Base-by-base conservation (phyloP, 2,329 filamentous ascomycete species). In the Albifimbria verrucaria region DNA sequence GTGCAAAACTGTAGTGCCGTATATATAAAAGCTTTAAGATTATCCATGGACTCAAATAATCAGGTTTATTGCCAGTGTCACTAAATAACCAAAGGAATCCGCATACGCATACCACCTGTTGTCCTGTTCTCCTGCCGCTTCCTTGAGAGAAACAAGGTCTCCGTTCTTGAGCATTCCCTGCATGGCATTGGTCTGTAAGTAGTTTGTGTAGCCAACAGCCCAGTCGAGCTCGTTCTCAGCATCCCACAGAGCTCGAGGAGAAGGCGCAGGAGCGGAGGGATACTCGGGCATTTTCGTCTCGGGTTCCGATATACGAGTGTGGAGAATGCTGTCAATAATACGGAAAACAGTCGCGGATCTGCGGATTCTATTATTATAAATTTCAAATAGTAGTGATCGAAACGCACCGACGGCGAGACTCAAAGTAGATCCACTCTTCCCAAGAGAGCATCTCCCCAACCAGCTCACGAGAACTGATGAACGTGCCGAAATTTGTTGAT, bases 81-180 rank as follows among this genome's bases (percentile, higher is more conserved):
- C 49, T 9, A 51, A 22, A 46, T 45, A 17, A 26, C 49, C 49
- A 46, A 51, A 51, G 5, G 49, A 51, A 41, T 51, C 49, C 17
- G 49, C 49, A 22, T 51, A 46, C 4, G 49, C 49, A 32, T 51
- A 51, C 49, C 49, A 51, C 10, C 49, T 45, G 7, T 51, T 41
- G 20, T 51, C 21, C 28, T 45, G 49, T 32, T 46, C 25, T 20
- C 23, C 23, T 18, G 23, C 39, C 17, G 49, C 39, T 32, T 51
- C 49, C 18, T 51, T 51, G 39, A 51, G n/a, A 4, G 17, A 12
- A 17, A 46, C 41, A 28, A 51, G 49, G 41, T 51, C 49, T 9
- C 49, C 24, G 25, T 45, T 51, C 18, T n/a, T 51, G 3, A 51
- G 41, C 42, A 51, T 46, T 2, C 49, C 49, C 18, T 51, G 39